phyloP scores from a whole-genome alignment of 2,329 filamentous ascomycete genomes.

The Cladosporium sp. region DNA sequence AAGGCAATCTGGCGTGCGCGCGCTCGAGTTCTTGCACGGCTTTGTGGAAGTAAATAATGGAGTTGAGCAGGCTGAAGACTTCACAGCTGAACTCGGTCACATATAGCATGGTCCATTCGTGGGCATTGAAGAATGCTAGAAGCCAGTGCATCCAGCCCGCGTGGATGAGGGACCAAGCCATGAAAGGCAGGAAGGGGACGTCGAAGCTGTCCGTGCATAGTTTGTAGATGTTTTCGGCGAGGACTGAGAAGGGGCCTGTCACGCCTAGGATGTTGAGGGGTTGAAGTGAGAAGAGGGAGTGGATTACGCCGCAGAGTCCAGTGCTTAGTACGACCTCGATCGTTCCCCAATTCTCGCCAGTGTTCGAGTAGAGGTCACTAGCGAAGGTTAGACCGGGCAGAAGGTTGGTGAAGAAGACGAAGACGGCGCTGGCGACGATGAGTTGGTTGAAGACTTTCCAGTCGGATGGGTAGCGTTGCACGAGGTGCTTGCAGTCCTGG shows the following conservation, averaged over 20 bases:
- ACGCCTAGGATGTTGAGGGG: conserved; percentile 62
- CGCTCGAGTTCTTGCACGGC: conserved; percentile 60
- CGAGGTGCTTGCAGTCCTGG: conserved; percentile 28
- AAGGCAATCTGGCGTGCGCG: conserved; percentile 51
- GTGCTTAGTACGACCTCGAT: conserved; percentile 65
- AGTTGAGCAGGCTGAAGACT: conserved; percentile 63
- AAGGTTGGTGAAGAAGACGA: conserved; percentile 64
- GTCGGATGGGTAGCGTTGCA: conserved; percentile 29
- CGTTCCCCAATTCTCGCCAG: conserved; percentile 59
- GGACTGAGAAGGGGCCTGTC: conserved; percentile 62
- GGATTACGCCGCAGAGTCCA: conserved; percentile 59
- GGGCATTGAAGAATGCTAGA: conserved; percentile 61
- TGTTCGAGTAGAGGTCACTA: conserved; percentile 58
- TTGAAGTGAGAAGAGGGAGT: conserved; percentile 57
- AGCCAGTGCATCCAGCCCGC: conserved; percentile 61
- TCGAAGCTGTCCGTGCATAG: conserved; percentile 53
- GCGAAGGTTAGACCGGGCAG: conserved; percentile 64
- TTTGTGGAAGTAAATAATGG: conserved; percentile 65
- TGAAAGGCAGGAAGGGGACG: conserved; percentile 60
- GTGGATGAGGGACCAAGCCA: conserved; percentile 64
- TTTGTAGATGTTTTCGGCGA: conserved; percentile 61
- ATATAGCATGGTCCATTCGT: conserved; percentile 67
- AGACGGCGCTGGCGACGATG: conserved; percentile 58
- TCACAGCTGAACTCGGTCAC: conserved; percentile 63
- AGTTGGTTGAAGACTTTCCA: conserved; percentile 56